A percentile compares a stretch with the other conserved stretches of the same genome.
Evolutionary conservation across 768 basidiomycete genomes (phyloP).

Genomic region (Amanita pallidorosea): DNA sequence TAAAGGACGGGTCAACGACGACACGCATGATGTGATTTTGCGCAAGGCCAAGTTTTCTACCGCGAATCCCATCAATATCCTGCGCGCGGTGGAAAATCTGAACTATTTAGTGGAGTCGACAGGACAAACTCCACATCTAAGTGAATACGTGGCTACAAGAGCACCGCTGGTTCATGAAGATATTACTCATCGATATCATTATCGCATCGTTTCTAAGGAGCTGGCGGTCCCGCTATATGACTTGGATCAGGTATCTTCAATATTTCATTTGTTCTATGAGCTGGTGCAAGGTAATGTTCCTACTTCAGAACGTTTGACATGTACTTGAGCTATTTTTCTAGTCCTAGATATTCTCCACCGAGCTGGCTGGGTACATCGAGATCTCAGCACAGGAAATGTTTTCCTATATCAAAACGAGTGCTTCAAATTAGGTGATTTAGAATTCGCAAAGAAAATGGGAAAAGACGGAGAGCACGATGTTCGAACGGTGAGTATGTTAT

Average conservation of each 20-base stretch:
- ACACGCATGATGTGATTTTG: no score
- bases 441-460: not conserved
- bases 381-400: not conserved
- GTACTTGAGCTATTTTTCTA: not conserved
- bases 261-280: not conserved
- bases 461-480: not conserved
- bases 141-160: no score
- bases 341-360: not conserved
- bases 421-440: not conserved
- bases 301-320: not conserved
- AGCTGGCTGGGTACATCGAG: not conserved
- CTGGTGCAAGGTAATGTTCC: not conserved
- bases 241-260: not conserved
- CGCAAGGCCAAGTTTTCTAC: no score
- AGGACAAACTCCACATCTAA: no score
- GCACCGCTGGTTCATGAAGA: not conserved
- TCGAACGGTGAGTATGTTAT: not conserved
- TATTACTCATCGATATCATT: not conserved
- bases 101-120: no score
- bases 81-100: no score
- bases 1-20: no score
- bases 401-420: not conserved
- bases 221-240: not conserved
- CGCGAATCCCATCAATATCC: no score
- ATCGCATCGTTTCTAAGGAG: not conserved